Evolutionary conservation across 78 protist species (phyloP).

Genomic region (Anaeramoeba flamelloides): DNA sequence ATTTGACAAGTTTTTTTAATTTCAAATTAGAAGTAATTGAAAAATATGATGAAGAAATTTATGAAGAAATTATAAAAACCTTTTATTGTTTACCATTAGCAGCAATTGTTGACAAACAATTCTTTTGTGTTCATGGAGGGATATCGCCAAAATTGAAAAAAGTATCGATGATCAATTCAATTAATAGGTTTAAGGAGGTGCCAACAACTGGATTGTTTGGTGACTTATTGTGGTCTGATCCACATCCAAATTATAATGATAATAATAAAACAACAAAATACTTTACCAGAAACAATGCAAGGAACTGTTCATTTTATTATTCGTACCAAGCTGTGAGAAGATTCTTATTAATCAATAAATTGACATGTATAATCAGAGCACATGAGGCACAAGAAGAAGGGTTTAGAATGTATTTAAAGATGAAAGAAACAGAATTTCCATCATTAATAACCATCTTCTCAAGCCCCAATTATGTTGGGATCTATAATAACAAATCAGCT

Average conservation of each 20-base stretch:
- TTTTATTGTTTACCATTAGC: conserved; percentile 83
- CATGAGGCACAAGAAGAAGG: conserved; percentile 91
- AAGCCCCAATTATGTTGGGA: conserved; percentile 94
- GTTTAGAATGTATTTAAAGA: no score
- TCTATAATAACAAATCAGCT: conserved; percentile 85
- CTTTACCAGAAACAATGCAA: no score
- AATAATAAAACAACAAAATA: no score
- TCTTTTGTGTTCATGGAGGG: conserved; percentile 92
- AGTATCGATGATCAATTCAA: conserved; percentile 50
- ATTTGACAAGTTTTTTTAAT: conserved; percentile 79
- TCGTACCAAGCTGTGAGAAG: conserved; percentile 50
- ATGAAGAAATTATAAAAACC: conserved; percentile 58
- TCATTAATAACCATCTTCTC: conserved; percentile 90
- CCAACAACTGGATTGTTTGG: conserved; percentile 42
- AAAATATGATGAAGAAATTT: conserved; percentile 59
- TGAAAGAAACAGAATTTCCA: conserved; percentile 81
- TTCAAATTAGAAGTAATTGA: conserved; percentile 80
- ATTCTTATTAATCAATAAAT: conserved; percentile 65
- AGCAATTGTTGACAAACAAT: conserved; percentile 60
- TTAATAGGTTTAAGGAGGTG: conserved; percentile 81
- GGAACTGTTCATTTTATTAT: background rate
- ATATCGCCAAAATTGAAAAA: conserved; percentile 78
- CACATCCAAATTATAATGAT: no score
- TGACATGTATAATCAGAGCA: conserved; percentile 85
- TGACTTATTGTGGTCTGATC: conserved; percentile 94